Evolutionary conservation across 139 green algal species (phyloP), one percentile per base, ranked within the genome.

Genomic region (Coelastrella sp.): DNA sequence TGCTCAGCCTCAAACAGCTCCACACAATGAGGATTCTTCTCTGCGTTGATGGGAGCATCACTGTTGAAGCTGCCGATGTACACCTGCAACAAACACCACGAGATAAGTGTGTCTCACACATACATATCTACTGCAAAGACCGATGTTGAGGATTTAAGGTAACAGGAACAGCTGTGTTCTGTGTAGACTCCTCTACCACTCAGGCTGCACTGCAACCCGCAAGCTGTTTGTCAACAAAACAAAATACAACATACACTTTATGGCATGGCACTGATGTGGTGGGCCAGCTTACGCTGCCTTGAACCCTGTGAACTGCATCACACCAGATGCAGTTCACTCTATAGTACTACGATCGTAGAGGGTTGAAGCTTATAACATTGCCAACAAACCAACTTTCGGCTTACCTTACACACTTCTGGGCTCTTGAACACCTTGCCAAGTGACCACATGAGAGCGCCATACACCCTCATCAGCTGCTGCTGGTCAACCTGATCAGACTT

Each of bases 391-490:
- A 57, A 23, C 2, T 57, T 57, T 2, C 48, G 17, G 3, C 41
- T 32, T 79, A 43, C 60, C 87, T 88, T 90, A 75, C 87, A 89
- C 25, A 95, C 95, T 91, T 99, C 97, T 19, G 97, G 97, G 11
- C 94, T 97, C 72, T 90, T 91, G 87, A 99, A 96, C 5, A 98
- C 95, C 84, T 98, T 98, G 76, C 96, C 94, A 57, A 99, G 89
- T 53, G 85, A 95, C 97, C 97, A 99, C 97, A 99, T 99, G n/a
- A 99, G 93, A 21, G 97, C 97, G 27, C 97, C 97, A 88, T 99
- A 99, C 79, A 99, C 97, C 21, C 96, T 92, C 97, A 99, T 98
- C 68, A 99, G 92, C 93, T 99, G 94, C 92, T 98, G 95, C 86
- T 95, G 88, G 86, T 96, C 94, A 75, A 98, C 93, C 77, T 93